Conservation (phyloP, 129 eudicot species). For the Centrapalus pauciflorus region DNA sequence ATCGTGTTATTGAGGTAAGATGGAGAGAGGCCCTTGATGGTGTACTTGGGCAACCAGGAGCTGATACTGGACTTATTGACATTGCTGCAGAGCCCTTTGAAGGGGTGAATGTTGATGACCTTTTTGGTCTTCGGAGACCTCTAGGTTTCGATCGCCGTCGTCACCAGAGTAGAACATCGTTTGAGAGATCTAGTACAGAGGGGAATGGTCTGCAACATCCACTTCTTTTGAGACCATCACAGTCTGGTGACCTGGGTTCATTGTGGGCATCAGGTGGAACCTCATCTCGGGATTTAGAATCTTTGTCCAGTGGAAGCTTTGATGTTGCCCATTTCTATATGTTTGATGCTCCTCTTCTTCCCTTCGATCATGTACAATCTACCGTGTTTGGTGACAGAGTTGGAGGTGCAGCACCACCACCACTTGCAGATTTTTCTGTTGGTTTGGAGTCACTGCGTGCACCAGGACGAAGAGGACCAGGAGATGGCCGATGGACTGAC, state of each 20-base stretch:
- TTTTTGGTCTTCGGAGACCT: conserved; percentile 73
- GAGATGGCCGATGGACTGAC: conserved; percentile 96
- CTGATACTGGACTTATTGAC: conserved; percentile 66
- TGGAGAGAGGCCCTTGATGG: conserved; percentile 99
- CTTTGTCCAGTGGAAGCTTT: conserved; percentile 61
- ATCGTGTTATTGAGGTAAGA: conserved; percentile 91
- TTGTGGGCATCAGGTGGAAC: conserved; percentile 59
- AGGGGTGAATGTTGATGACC: conserved; percentile 96
- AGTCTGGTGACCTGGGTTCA: conserved; percentile 49
- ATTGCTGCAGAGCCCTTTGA: conserved; percentile 86
- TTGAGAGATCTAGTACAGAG: conserved; percentile 63
- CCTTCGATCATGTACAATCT: conserved; percentile 56
- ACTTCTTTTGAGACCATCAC: conserved; percentile 66
- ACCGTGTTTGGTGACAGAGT: conserved; percentile 58
- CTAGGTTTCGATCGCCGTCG: conserved; percentile 84
- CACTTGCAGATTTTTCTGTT: conserved; percentile 68
- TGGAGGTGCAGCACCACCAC: conserved; percentile 58
- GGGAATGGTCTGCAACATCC: conserved; percentile 80
- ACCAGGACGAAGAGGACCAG: conserved; percentile 86
- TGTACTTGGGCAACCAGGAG: conserved; percentile 86
- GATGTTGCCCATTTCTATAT: conserved; percentile 66
- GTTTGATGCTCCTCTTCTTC: conserved; percentile 89
- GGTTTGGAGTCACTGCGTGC: conserved; percentile 83
- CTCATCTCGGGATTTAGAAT: conserved; percentile 61
- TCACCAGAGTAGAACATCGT: conserved; percentile 63